Conservation (phyloP, 345 rosid species). For the Gossypium raimondii region DNA sequence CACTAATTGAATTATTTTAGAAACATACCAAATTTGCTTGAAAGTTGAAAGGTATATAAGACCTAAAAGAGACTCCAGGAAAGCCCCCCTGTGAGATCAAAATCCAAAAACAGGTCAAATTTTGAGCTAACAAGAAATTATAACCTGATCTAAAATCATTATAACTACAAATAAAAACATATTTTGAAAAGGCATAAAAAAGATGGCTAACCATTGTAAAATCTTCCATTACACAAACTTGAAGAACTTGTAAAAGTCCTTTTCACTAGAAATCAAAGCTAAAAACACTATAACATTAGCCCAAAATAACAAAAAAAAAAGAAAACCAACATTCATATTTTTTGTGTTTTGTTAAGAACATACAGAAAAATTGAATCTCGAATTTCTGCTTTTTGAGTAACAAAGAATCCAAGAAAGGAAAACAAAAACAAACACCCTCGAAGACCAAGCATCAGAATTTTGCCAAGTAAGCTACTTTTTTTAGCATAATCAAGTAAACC, state of each 20-base stretch:
- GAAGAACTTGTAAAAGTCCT: background rate
- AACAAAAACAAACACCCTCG: background rate
- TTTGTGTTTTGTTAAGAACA: background rate
- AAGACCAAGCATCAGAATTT: background rate
- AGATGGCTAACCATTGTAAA: background rate
- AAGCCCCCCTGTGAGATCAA: background rate
- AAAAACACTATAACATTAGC: background rate
- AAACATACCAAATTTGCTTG: background rate
- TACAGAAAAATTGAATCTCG: background rate
- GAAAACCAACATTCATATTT: background rate
- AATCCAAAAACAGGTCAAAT: background rate
- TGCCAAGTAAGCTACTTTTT: background rate
- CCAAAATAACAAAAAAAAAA: background rate
- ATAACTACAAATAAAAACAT: background rate
- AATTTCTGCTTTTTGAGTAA: background rate
- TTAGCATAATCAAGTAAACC: background rate
- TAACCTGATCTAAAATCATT: background rate
- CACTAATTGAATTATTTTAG: background rate
- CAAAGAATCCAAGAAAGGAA: background rate
- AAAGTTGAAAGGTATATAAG: background rate
- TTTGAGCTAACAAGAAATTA: background rate
- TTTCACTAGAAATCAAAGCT: background rate
- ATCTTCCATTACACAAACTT: background rate
- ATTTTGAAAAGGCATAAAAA: background rate
- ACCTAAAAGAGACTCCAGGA: background rate